phyloP scores from a whole-genome alignment of 2,329 filamentous ascomycete genomes.

The Westerdykella sp. region DNA sequence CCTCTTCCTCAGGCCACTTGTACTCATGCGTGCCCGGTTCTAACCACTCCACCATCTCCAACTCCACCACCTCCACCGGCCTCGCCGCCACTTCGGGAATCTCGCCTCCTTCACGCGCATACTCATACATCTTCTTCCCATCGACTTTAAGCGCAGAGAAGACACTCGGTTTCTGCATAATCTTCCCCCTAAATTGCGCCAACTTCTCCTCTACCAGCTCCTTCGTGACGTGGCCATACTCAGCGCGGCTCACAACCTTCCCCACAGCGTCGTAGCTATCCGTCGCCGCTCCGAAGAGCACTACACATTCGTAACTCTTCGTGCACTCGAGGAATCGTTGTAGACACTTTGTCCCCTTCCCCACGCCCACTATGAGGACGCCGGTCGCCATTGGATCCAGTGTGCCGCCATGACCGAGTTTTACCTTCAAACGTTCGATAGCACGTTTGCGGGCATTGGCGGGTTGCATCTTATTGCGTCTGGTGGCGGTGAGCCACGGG shows the following conservation, averaged over 20 bases:
- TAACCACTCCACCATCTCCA: conserved; percentile 78
- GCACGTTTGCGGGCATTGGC: conserved; percentile 52
- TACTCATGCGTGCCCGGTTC: conserved; percentile 75
- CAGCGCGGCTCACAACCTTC: conserved; percentile 68
- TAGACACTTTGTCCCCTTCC: conserved; percentile 78
- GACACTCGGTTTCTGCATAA: conserved; percentile 83
- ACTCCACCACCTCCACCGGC: conserved; percentile 67
- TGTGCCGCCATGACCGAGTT: conserved; percentile 94
- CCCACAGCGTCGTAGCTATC: conserved; percentile 88
- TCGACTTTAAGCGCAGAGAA: conserved; percentile 91
- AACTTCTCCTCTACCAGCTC: conserved; percentile 73
- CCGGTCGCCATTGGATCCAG: conserved; percentile 91
- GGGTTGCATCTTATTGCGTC: conserved; percentile 52
- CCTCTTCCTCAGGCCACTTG: conserved; percentile 74
- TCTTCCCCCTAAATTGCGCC: conserved; percentile 68
- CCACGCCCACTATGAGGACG: conserved; percentile 82
- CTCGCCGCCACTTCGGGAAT: conserved; percentile 81
- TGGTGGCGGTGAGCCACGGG: conserved; percentile 65
- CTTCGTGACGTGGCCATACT: conserved; percentile 75
- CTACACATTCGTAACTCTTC: conserved; percentile 84
- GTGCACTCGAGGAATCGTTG: conserved; percentile 76
- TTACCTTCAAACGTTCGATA: conserved; percentile 55
- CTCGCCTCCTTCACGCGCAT: conserved; percentile 81
- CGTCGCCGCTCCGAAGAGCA: conserved; percentile 86
- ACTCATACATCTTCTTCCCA: conserved; percentile 92